Percentiles rank a stretch among this genome's conserved stretches.
These are phyloP conservation scores for Termitomyces sp. DNA, from an alignment of 768 basidiomycete genomes.

Conservation along the genomic window DNA sequence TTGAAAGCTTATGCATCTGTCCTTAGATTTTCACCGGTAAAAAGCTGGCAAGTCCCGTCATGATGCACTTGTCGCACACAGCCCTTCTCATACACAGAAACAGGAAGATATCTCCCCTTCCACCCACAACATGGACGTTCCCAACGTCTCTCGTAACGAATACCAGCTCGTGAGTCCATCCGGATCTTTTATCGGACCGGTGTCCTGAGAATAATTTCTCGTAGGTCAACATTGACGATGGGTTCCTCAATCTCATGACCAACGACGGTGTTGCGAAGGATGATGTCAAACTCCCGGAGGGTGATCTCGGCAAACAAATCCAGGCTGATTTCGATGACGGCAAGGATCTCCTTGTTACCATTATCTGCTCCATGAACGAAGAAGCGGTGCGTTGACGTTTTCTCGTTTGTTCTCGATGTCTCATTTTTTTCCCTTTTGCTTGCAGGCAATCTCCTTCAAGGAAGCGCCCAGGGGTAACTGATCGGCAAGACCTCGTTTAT, in stretches of 20 bases:
- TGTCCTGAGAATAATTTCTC: slow-evolving; percentile 1
- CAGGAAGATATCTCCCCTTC: slow-evolving; percentile 94
- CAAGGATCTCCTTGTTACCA: slow-evolving; percentile 85
- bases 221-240: slow-evolving; percentile 87
- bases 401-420: not conserved
- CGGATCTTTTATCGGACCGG: slow-evolving; percentile 2
- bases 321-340: slow-evolving; percentile 68
- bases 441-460: slow-evolving; percentile 79
- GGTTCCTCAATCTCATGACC: slow-evolving; percentile 92
- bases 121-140: slow-evolving; percentile 99
- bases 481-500: slow-evolving; percentile 4
- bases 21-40: slow-evolving; percentile 94
- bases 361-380: slow-evolving; percentile 87
- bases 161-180: slow-evolving; percentile 71
- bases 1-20: slow-evolving; percentile 9
- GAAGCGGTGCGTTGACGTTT: slow-evolving; percentile 54
- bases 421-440: no score
- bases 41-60: slow-evolving; percentile 69
- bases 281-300: slow-evolving; percentile 91
- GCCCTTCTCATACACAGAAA: slow-evolving; percentile 9
- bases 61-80: not conserved
- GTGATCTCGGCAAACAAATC: slow-evolving; percentile 74
- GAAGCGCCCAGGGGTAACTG: slow-evolving; percentile 71
- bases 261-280: slow-evolving; percentile 79
- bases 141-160: slow-evolving; percentile 87